Evolutionary conservation across 352 stramenopile genomes (phyloP), one percentile per base, ranked within the genome.

Genomic region (Globisporangium iwayamae): DNA sequence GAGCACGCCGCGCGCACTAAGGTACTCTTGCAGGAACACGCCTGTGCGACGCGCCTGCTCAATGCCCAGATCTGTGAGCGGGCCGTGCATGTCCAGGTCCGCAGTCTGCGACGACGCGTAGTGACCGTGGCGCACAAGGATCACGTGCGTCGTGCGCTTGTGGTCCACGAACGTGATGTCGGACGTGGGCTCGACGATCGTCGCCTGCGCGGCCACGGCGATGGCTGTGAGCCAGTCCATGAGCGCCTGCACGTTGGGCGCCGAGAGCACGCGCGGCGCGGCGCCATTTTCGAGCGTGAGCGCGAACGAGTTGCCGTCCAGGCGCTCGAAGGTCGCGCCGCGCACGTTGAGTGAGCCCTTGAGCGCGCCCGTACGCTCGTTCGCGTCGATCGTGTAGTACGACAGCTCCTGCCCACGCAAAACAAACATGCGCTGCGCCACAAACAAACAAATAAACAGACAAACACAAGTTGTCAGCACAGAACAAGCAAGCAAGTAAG

Each of bases 201-300:
- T 36, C 13, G 79, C 78, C 22, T 78, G 67, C 1, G 79, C 67
- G 28, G 78, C 75, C 18, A 91, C 63, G 0, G 78, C 67, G 71
- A 91, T 79, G 13, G 82, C 78, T 22, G 82, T 91, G 72, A 91
- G 83, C 82, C 82, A 91, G 70, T 91, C 79, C 72, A 91, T 83
- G 18, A 89, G 67, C 32, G 70, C 70, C 67, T 91, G 82, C 20
- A 89, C 75, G 63, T 68, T 73, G 0, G 78, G 69, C 13, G 79
- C 76, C 1, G 67, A 72, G n/a, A 91, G 66, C 60, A 71, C 63
- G 18, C 82, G 76, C 39, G 63, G 76, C 39, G 63, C 69, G 9
- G 65, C 68, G 43, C 70, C 73, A 20, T 47, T 13, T n/a, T 62
- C 39, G 20, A 77, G 67, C 43, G 65, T 60, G 34, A 80, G 41